Percentiles rank a stretch among this genome's conserved stretches.
These are phyloP conservation scores for Tricholoma furcatifolium DNA, from an alignment of 768 basidiomycete species.

Conservation along the genomic window DNA sequence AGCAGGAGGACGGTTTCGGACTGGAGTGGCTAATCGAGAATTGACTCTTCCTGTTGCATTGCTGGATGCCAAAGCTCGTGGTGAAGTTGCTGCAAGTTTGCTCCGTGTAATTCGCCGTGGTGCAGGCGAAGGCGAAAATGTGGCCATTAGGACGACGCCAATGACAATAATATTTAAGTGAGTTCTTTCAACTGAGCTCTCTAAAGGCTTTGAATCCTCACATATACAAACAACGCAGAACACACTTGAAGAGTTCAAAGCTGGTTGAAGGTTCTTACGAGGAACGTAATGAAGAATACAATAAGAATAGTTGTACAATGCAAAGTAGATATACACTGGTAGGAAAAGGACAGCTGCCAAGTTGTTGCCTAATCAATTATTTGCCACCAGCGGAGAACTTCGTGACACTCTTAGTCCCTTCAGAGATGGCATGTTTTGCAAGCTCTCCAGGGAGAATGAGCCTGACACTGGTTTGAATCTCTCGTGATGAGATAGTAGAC, in stretches of 20 bases:
- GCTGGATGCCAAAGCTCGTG: constrained; percentile 27
- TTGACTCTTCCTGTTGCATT: constrained; percentile 23
- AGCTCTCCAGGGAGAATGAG: constrained; percentile 85
- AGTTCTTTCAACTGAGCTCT: neutral
- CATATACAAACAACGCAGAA: constrained; percentile 3
- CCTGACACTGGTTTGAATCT: constrained; percentile 84
- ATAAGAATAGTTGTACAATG: constrained; percentile 14
- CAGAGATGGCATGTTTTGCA: constrained; percentile 86
- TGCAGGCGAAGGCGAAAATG: constrained; percentile 59
- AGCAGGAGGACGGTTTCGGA: constrained; percentile 13
- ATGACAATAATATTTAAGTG: neutral
- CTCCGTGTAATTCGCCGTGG: constrained; percentile 53
- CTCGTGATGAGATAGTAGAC: constrained; percentile 88
- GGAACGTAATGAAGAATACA: constrained; percentile 9
- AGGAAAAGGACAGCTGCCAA: neutral
- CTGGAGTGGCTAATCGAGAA: constrained; percentile 46
- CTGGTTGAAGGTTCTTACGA: no score
- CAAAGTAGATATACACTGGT: constrained; percentile 9
- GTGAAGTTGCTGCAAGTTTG: constrained; percentile 25
- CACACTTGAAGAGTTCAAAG: no score
- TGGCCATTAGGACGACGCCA: constrained; percentile 41
- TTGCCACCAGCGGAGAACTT: constrained; percentile 57
- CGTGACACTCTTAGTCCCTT: constrained; percentile 41
- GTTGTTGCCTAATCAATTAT: constrained; percentile 18
- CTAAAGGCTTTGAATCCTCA: constrained; percentile 2